Evolutionary conservation across 192 early-diverging fungal species (phyloP).

Genomic region (Gonapodya sp.): DNA sequence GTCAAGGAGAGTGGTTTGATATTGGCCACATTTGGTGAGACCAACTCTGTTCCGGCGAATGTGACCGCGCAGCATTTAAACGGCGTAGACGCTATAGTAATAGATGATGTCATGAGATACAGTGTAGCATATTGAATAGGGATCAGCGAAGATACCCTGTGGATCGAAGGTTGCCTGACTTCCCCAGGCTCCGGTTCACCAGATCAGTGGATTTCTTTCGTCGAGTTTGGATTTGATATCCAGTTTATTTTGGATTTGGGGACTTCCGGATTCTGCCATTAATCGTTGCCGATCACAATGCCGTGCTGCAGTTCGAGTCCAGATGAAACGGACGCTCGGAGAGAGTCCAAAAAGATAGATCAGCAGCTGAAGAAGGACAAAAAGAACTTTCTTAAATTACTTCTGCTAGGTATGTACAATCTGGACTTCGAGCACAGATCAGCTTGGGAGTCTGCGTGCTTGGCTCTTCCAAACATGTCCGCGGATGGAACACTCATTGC

Average conservation of each 20-base stretch:
- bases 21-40: constrained; percentile 78
- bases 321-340: not conserved
- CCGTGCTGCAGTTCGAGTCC: not conserved
- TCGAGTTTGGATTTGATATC: no score
- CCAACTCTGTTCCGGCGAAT: constrained; percentile 52
- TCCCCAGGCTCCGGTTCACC: no score
- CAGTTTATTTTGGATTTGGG: no score
- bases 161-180: no score
- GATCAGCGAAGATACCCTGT: no score
- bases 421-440: no score
- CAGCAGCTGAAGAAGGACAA: constrained; percentile 1
- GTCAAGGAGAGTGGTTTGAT: constrained; percentile 90
- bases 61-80: constrained; percentile 64
- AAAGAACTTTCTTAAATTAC: not conserved
- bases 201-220: no score
- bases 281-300: not conserved
- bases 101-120: constrained; percentile 44
- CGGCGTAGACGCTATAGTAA: constrained; percentile 88
- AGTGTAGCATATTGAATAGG: not conserved
- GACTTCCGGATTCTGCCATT: not conserved
- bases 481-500: no score
- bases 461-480: no score
- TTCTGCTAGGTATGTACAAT: not conserved
- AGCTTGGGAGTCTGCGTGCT: no score
- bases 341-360: not conserved